A percentile compares a stretch with the other conserved stretches of the same genome.
Evolutionary conservation across 495 filamentous ascomycete species (phyloP).

Genomic region (Endocarpon pusillum): DNA sequence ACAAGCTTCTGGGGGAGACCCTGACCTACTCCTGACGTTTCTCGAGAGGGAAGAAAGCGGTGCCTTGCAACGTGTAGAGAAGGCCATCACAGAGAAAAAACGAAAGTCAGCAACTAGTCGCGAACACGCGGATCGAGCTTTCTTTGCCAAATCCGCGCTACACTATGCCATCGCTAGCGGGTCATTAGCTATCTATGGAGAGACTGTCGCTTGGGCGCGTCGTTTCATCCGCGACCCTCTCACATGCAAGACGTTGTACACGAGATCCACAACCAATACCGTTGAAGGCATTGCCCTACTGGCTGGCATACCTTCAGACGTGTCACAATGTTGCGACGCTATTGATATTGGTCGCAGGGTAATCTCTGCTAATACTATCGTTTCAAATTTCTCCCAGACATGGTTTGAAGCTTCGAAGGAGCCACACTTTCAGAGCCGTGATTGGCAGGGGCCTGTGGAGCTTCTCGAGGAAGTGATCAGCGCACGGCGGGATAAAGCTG

Average conservation of each 20-base stretch:
- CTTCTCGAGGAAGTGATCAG: constrained; percentile 6
- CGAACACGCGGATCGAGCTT: constrained; percentile 13
- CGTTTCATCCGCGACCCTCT: constrained; percentile 17
- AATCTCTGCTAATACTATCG: constrained; percentile 1
- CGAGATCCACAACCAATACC: constrained; percentile 6
- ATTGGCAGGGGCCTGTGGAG: constrained; percentile 5
- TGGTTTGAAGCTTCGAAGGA: constrained; percentile 1
- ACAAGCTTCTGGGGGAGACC: constrained; percentile 1
- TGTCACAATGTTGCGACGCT: too few species aligned
- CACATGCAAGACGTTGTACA: constrained; percentile 9
- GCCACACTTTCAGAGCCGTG: constrained; percentile 1
- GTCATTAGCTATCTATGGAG: constrained; percentile 10
- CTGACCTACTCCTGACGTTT: neutral
- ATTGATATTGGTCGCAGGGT: too few species aligned
- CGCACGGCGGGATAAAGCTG: constrained; percentile 1
- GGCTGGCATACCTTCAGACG: too few species aligned
- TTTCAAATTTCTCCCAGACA: constrained; percentile 5
- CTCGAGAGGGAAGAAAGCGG: constrained; percentile 9
- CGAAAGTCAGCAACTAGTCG: constrained; percentile 8
- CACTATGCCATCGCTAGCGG: constrained; percentile 16
- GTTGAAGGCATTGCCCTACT: constrained; percentile 11
- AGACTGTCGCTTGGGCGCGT: constrained; percentile 14
- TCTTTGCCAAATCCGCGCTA: constrained; percentile 12
- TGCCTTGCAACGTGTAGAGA: constrained; percentile 6
- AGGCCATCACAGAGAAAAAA: constrained; percentile 5